A percentile compares a stretch with the other conserved stretches of the same genome.
These are phyloP conservation scores for Pseudopyricularia cyperi DNA, from an alignment of 2,329 filamentous ascomycete genomes.

Conservation along the genomic window DNA sequence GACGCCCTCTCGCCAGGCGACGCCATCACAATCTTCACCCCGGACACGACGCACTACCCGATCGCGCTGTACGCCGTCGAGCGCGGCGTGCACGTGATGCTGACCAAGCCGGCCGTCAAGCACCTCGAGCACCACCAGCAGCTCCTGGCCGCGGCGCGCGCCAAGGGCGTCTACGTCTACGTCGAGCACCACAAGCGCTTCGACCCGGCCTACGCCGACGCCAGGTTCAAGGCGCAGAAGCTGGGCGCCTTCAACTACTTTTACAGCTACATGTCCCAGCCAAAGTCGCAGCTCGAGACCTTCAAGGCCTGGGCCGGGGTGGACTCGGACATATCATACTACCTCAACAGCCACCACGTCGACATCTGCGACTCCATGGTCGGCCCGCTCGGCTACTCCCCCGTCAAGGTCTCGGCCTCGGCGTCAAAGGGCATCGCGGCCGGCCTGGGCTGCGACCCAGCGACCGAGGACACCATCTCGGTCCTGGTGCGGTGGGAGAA, in stretches of 20 bases:
- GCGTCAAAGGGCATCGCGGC: slow-evolving; percentile 69
- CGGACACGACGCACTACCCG: slow-evolving; percentile 82
- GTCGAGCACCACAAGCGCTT: slow-evolving; percentile 96
- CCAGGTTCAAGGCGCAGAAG: slow-evolving; percentile 58
- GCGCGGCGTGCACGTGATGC: slow-evolving; percentile 74
- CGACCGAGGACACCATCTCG: slow-evolving; percentile 89
- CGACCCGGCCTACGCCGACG: slow-evolving; percentile 86
- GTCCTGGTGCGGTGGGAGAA: slow-evolving; percentile 81
- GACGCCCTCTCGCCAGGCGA: slow-evolving; percentile 70
- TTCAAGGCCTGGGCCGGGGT: slow-evolving; percentile 91
- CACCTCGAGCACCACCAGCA: slow-evolving; percentile 65
- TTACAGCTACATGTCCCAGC: slow-evolving; percentile 93
- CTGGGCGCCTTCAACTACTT: slow-evolving; percentile 97
- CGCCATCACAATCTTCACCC: slow-evolving; percentile 92
- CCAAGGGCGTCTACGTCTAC: slow-evolving; percentile 76
- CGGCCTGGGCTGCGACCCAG: slow-evolving; percentile 61
- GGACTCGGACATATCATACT: slow-evolving; percentile 90
- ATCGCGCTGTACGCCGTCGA: slow-evolving; percentile 89
- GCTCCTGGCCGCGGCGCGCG: slow-evolving; percentile 58
- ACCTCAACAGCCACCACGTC: slow-evolving; percentile 89
- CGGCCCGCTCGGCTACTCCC: slow-evolving; percentile 54
- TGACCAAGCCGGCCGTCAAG: slow-evolving; percentile 91
- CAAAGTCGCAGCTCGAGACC: slow-evolving; percentile 81
- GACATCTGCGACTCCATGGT: slow-evolving; percentile 92
- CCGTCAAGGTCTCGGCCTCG: slow-evolving; percentile 65